phyloP scores from a whole-genome alignment of 768 basidiomycete species.

The Cystobasidium tubakii region DNA sequence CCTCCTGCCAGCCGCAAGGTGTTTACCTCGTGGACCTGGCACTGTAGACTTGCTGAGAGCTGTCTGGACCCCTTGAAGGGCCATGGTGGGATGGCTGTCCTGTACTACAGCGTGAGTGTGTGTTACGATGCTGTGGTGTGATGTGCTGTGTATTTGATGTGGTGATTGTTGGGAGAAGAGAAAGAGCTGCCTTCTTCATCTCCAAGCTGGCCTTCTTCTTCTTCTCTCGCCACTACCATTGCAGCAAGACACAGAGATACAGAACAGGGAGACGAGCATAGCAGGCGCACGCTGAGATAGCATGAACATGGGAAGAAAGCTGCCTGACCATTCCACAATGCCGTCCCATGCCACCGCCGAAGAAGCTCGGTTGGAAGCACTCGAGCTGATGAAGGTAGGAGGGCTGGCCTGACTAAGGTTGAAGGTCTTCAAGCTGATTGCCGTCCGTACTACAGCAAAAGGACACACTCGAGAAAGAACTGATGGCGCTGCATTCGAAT shows the following conservation, averaged over 20 bases:
- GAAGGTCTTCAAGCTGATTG: background rate
- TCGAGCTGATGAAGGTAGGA: slow-evolving; percentile 23
- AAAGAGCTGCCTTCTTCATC: background rate
- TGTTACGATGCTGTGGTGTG: background rate
- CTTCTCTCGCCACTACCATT: background rate
- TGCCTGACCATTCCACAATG: background rate
- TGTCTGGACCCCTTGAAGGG: background rate
- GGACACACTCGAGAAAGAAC: slow-evolving; percentile 25
- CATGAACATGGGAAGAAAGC: slow-evolving; percentile 11
- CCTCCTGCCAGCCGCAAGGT: background rate
- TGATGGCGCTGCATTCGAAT: slow-evolving; percentile 8
- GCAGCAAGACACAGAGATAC: background rate
- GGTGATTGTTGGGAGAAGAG: background rate
- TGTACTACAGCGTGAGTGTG: background rate
- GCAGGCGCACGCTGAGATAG: background rate
- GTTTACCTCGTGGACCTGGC: background rate
- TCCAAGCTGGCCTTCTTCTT: background rate
- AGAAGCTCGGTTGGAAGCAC: slow-evolving; percentile 11
- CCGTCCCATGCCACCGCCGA: background rate
- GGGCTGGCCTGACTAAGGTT: background rate
- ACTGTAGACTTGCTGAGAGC: background rate
- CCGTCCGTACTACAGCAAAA: slow-evolving; percentile 8
- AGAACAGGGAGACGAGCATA: background rate
- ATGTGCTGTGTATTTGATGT: background rate
- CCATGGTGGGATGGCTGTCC: background rate